Percentiles rank a stretch among this genome's conserved stretches.
Evolutionary conservation across 768 basidiomycete species (phyloP).

Genomic region (Suillus ampliporus): DNA sequence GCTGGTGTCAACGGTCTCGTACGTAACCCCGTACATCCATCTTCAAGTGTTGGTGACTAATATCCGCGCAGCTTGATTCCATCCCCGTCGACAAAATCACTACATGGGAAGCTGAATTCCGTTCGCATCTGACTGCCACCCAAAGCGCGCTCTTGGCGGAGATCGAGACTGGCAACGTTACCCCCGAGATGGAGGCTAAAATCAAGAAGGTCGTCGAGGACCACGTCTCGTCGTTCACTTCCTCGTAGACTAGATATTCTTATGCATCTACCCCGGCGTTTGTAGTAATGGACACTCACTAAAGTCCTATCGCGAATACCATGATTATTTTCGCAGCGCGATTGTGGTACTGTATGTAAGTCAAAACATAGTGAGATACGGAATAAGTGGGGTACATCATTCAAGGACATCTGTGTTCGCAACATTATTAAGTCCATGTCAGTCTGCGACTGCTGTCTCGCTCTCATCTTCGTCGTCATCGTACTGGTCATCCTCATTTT

Average conservation of each 20-base stretch:
- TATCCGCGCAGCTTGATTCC: slow-evolving; percentile 72
- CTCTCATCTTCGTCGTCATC: slow-evolving; percentile 34
- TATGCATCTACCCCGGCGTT: not conserved
- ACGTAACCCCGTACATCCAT: slow-evolving; percentile 36
- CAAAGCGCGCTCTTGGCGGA: slow-evolving; percentile 81
- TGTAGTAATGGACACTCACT: not conserved
- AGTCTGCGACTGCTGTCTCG: slow-evolving; percentile 14
- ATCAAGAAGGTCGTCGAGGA: slow-evolving; percentile 96
- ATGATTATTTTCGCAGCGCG: slow-evolving; percentile 34
- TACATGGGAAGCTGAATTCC: slow-evolving; percentile 92
- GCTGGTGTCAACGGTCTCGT: slow-evolving; percentile 99
- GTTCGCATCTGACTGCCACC: slow-evolving; percentile 77
- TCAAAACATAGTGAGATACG: slow-evolving; percentile 2
- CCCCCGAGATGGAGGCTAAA: slow-evolving; percentile 88
- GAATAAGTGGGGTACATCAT: slow-evolving; percentile 8
- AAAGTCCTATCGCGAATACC: slow-evolving; percentile 29
- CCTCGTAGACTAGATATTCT: slow-evolving; percentile 27
- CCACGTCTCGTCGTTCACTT: slow-evolving; percentile 82
- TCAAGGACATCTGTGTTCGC: not conserved
- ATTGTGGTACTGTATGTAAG: slow-evolving; percentile 12
- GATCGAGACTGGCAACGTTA: slow-evolving; percentile 83
- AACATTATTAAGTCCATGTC: not conserved
- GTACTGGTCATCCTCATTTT: slow-evolving; percentile 63
- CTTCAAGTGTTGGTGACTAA: not conserved
- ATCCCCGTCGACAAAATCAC: slow-evolving; percentile 96